These are phyloP conservation scores for Acanthamoeba royreba DNA, from an alignment of 208 protist species.

Conservation along the genomic window DNA sequence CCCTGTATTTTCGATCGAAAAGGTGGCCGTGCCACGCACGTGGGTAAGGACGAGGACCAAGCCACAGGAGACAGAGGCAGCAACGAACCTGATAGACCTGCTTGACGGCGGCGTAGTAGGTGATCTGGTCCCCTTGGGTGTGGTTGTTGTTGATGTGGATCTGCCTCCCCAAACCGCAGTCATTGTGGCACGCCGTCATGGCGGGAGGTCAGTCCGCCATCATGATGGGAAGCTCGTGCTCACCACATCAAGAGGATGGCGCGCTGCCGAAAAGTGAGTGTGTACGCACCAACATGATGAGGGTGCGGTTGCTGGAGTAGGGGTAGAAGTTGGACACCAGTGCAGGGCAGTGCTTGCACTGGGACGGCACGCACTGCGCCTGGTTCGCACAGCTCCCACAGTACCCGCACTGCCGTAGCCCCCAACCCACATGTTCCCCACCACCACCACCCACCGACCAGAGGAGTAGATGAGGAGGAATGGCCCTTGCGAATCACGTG, in stretches of 20 bases:
- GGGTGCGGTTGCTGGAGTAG: background rate
- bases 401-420: background rate
- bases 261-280: too few species aligned
- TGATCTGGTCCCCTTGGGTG: background rate
- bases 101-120: background rate
- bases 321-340: background rate
- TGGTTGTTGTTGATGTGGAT: conserved; percentile 19
- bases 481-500: too few species aligned
- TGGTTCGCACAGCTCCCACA: background rate
- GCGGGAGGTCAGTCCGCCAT: too few species aligned
- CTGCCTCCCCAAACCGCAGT: too few species aligned
- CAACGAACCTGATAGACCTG: background rate
- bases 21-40: background rate
- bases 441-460: too few species aligned
- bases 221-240: too few species aligned
- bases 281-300: too few species aligned
- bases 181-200: too few species aligned
- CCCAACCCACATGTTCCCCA: too few species aligned
- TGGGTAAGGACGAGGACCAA: background rate
- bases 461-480: too few species aligned
- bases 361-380: background rate
- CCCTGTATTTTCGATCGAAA: background rate
- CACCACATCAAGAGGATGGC: too few species aligned
- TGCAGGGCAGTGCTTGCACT: background rate
- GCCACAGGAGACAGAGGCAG: background rate